Percentiles rank a stretch among this genome's conserved stretches.
These are phyloP conservation scores for Oryza nivara DNA, from an alignment of 176 grass and related monocot species.

Conservation along the genomic window DNA sequence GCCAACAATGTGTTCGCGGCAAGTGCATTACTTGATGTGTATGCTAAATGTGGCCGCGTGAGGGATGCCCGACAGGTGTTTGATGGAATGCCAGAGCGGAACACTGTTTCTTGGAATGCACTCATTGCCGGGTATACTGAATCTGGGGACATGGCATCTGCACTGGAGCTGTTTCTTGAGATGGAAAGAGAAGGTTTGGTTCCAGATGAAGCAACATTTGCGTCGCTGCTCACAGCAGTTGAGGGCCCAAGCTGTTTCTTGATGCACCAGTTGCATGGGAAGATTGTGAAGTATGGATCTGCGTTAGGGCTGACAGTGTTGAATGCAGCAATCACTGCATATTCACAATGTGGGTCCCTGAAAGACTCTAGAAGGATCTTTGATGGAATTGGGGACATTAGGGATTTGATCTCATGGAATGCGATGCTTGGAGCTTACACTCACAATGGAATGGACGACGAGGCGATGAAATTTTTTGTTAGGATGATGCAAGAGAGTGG, in stretches of 20 bases:
- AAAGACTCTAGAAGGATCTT: slow-evolving; percentile 54
- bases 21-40: slow-evolving; percentile 54
- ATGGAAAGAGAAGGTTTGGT: slow-evolving; percentile 56
- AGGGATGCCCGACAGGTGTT: slow-evolving; percentile 45
- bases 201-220: slow-evolving; percentile 63
- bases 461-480: slow-evolving; percentile 45
- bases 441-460: slow-evolving; percentile 30
- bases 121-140: slow-evolving; percentile 45
- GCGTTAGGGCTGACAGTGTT: slow-evolving; percentile 35
- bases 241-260: neutral
- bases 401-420: slow-evolving; percentile 80
- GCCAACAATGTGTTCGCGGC: slow-evolving; percentile 39
- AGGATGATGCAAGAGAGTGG: slow-evolving; percentile 46
- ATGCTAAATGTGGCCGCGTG: slow-evolving; percentile 43
- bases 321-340: slow-evolving; percentile 60
- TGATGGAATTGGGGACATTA: slow-evolving; percentile 44
- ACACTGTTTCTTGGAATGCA: slow-evolving; percentile 63
- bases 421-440: slow-evolving; percentile 61
- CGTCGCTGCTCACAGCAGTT: slow-evolving; percentile 33
- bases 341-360: slow-evolving; percentile 50
- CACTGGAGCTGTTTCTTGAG: slow-evolving; percentile 19
- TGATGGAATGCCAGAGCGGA: slow-evolving; percentile 55
- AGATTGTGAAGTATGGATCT: slow-evolving; percentile 54
- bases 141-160: neutral
- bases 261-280: slow-evolving; percentile 57